A percentile compares a stretch with the other conserved stretches of the same genome.
These are phyloP conservation scores for Smittium mucronatum DNA, from an alignment of 371 early-diverging fungal genomes.

Conservation along the genomic window DNA sequence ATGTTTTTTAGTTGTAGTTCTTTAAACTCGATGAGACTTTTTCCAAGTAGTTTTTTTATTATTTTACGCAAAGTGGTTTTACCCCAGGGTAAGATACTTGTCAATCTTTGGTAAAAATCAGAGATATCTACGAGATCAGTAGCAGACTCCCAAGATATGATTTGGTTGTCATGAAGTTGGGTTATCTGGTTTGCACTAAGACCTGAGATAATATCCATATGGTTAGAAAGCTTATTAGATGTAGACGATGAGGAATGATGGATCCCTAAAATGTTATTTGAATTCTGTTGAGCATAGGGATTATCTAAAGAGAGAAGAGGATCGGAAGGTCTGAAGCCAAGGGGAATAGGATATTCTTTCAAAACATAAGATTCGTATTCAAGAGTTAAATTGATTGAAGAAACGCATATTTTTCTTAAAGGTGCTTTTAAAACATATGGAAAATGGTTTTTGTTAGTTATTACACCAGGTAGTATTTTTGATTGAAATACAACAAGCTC, in stretches of 20 bases:
- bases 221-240: background rate
- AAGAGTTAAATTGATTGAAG: conserved; percentile 28
- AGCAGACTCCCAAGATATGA: conserved; percentile 29
- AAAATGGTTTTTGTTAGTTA: conserved; percentile 31
- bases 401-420: conserved; percentile 29
- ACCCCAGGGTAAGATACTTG: conserved; percentile 29
- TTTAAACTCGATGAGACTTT: conserved; percentile 29
- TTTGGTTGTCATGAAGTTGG: conserved; percentile 22
- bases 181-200: background rate
- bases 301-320: background rate
- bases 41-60: conserved; percentile 27
- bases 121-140: conserved; percentile 31
- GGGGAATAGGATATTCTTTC: conserved; percentile 11
- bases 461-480: conserved; percentile 15
- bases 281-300: background rate
- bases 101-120: conserved; percentile 20
- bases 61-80: conserved; percentile 32
- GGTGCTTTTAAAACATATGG: conserved; percentile 31
- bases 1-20: conserved; percentile 31
- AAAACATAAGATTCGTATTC: conserved; percentile 28
- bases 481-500: conserved; percentile 14
- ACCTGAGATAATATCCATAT: background rate
- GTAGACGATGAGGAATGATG: too few species aligned
- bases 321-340: background rate
- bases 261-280: too few species aligned